A percentile compares a stretch with the other conserved stretches of the same genome.
These are phyloP conservation scores for Phytophthora vignae DNA, from an alignment of 352 stramenopile species.

Conservation along the genomic window DNA sequence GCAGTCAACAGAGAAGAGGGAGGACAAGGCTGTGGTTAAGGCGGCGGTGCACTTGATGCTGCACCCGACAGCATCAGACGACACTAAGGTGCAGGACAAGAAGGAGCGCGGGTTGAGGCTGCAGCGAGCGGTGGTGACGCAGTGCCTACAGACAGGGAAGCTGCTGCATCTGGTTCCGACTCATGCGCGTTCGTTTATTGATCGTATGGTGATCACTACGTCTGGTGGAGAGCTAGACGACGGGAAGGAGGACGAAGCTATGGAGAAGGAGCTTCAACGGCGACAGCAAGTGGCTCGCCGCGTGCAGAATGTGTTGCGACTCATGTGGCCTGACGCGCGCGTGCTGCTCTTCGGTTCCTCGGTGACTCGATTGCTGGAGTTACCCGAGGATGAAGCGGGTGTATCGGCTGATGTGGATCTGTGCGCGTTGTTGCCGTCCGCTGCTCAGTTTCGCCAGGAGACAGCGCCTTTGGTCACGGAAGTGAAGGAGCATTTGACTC, in stretches of 20 bases:
- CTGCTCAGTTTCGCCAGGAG: constrained; percentile 52
- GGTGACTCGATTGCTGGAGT: constrained; percentile 50
- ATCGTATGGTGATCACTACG: constrained; percentile 1
- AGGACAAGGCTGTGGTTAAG: constrained; percentile 32
- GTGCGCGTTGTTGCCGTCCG: constrained; percentile 73
- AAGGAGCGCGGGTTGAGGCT: constrained; percentile 43
- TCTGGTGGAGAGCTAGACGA: neutral
- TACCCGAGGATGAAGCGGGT: neutral
- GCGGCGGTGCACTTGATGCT: constrained; percentile 54
- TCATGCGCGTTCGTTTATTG: constrained; percentile 31
- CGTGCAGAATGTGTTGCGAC: constrained; percentile 52
- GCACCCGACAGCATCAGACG: constrained; percentile 20
- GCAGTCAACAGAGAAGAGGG: constrained; percentile 21
- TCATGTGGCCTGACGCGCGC: constrained; percentile 74
- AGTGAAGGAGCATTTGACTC: constrained; percentile 70
- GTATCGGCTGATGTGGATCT: constrained; percentile 66
- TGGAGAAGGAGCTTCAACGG: constrained; percentile 31
- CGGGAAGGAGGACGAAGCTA: neutral
- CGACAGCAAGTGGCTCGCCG: constrained; percentile 43
- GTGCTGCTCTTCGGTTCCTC: constrained; percentile 81
- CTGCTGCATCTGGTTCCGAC: constrained; percentile 53
- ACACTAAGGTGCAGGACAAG: constrained; percentile 37
- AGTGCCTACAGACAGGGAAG: constrained; percentile 43
- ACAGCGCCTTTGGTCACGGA: constrained; percentile 62
- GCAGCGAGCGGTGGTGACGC: constrained; percentile 54